Evolutionary conservation across 2,329 filamentous ascomycete species (phyloP), one percentile per base, ranked within the genome.

Genomic region (Magnaporthiopsis incrustans): DNA sequence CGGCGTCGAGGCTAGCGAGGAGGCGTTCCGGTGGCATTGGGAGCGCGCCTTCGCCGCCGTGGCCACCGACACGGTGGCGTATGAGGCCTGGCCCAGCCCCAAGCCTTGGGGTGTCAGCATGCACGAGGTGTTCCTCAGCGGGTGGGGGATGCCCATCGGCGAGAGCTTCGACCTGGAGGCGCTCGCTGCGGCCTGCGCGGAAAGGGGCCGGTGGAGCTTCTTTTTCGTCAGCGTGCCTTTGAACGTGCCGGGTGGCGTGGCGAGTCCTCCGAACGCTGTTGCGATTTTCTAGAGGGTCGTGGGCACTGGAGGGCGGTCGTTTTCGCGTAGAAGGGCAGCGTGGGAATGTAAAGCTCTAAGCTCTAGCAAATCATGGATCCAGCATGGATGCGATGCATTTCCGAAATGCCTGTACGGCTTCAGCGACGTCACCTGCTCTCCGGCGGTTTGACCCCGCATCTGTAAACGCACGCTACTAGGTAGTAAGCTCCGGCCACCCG

Each of bases 131-230:
- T 66, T 80, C 14, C 70, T 82, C 1, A 79, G 77, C 0, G 79
- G 80, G 0, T 84, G 81, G 80, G 81, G 82, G 0, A 74, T 81
- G 74, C 78, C 80, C 0, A 79, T 82, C 53, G 80, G 80, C 0
- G 80, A 82, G 69, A 68, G 81, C 60, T 81, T 82, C 65, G 75
- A 82, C 63, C 66, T 82, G 15, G 78, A 81, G 60, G 69, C 65
- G 3, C 65, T 82, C 57, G 70, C 72, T 0, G 62, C 66, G 22
- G 73, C 74, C 33, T 79, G 77, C 33, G 26, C 59, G 15, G 71
- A 73, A 62, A 66, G 69, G 14, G 65, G 69, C 4, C 65, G 75
- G 30, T 80, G 75, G 72, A 71, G 73, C 0, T 80, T 80, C 58
- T 79, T 80, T 66, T 73, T 80, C 33, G 73, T 68, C 64, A 76